Evolutionary conservation across 805 yeast genomes (phyloP).

Genomic region (Metschnikowia rubicola): DNA sequence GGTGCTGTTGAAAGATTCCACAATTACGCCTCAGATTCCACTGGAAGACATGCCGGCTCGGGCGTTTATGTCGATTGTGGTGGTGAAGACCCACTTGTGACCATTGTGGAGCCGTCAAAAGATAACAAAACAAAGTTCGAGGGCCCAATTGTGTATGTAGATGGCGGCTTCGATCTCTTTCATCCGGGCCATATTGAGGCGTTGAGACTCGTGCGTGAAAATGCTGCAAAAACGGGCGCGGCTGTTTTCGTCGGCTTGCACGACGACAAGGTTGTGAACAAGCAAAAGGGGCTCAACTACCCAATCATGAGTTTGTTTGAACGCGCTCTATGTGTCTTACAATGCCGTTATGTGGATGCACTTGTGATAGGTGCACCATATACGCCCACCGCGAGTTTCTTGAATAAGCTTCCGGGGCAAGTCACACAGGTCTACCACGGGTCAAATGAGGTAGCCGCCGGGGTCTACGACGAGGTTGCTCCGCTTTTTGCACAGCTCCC

Average conservation of each 20-base stretch:
- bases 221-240: conserved; percentile 36
- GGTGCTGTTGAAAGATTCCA: conserved; percentile 38
- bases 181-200: conserved; percentile 90
- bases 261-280: conserved; percentile 55
- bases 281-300: conserved; percentile 56
- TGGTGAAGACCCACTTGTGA: conserved; percentile 23
- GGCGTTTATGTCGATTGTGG: conserved; percentile 49
- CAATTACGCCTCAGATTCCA: conserved; percentile 58
- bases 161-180: conserved; percentile 88
- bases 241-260: conserved; percentile 66
- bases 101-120: conserved; percentile 35
- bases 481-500: conserved; percentile 43
- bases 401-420: conserved; percentile 37
- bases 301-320: conserved; percentile 89
- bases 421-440: conserved; percentile 53
- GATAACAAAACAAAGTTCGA: conserved; percentile 15
- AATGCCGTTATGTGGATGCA: conserved; percentile 81
- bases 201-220: conserved; percentile 45
- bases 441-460: conserved; percentile 41
- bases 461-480: conserved; percentile 32
- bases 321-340: conserved; percentile 81
- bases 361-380: conserved; percentile 70
- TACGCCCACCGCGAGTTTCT: conserved; percentile 39
- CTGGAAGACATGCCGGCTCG: conserved; percentile 58
- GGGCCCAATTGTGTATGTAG: conserved; percentile 49